phyloP scores from a whole-genome alignment of 495 filamentous ascomycete genomes.

The Hypoxylon perforatum region DNA sequence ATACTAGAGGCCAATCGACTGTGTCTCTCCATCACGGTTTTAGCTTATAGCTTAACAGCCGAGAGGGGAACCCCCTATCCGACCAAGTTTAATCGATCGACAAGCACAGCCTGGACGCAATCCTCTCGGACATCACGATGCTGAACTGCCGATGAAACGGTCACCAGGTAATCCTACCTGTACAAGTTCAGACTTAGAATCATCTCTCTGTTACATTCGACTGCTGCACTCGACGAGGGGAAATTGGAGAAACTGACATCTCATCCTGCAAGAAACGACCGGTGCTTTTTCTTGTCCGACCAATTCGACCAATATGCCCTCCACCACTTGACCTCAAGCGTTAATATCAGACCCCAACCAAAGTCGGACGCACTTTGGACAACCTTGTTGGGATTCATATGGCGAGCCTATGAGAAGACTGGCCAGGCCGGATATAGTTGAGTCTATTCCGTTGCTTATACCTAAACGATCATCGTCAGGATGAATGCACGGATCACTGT shows the following conservation, averaged over 20 bases:
- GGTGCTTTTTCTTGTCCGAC: constrained; percentile 24
- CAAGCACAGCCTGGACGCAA: constrained; percentile 2
- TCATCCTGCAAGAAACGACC: constrained; percentile 32
- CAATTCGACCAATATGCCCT: constrained; percentile 30
- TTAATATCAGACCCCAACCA: constrained; percentile 20
- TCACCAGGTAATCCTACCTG: constrained; percentile 21
- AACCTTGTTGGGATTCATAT: constrained; percentile 6
- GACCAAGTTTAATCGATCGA: constrained; percentile 23
- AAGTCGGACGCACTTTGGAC: constrained; percentile 11
- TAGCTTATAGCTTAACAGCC: constrained; percentile 8
- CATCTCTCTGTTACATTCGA: constrained; percentile 31
- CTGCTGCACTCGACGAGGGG: constrained; percentile 35
- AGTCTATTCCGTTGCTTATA: constrained; percentile 16
- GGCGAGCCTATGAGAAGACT: constrained; percentile 27
- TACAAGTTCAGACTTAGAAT: constrained; percentile 22
- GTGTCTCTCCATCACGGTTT: neutral
- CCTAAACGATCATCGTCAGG: constrained; percentile 18
- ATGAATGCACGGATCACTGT: constrained; percentile 12
- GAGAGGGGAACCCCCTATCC: constrained; percentile 1
- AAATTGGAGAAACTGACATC: constrained; percentile 38
- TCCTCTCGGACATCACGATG: constrained; percentile 12
- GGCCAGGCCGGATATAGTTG: constrained; percentile 9
- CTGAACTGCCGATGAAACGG: constrained; percentile 38
- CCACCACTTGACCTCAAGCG: constrained; percentile 18
- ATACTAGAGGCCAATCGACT: constrained; percentile 2